Percentiles rank a stretch among this genome's conserved stretches.
These are phyloP conservation scores for Hericium alpestre DNA, from an alignment of 768 basidiomycete genomes.

Conservation along the genomic window DNA sequence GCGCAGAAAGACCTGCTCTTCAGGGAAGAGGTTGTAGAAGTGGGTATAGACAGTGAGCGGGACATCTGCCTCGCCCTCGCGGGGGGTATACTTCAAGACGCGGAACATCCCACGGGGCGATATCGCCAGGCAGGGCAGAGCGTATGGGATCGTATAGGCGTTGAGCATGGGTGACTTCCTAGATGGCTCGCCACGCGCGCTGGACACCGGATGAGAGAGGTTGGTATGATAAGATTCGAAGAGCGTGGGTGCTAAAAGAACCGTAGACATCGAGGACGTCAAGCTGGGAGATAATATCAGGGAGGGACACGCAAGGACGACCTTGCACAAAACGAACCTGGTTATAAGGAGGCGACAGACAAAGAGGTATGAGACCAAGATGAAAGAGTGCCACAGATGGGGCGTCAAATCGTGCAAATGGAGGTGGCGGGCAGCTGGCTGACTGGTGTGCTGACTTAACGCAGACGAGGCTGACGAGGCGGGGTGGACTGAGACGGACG, in stretches of 20 bases:
- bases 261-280: too few relatives aligned
- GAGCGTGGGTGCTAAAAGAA: too few relatives aligned
- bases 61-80: slow-evolving; percentile 52
- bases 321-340: too few relatives aligned
- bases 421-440: background rate
- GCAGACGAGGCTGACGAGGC: too few relatives aligned
- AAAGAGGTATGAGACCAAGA: background rate
- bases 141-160: too few relatives aligned
- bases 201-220: too few relatives aligned
- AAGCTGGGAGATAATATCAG: too few relatives aligned
- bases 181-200: too few relatives aligned
- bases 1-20: slow-evolving; percentile 50
- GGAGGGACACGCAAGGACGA: too few relatives aligned
- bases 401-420: background rate
- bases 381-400: background rate
- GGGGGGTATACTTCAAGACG: slow-evolving; percentile 55
- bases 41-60: slow-evolving; percentile 56
- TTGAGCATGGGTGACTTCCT: too few relatives aligned
- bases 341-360: too few relatives aligned
- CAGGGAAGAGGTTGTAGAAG: slow-evolving; percentile 38
- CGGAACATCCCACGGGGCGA: slow-evolving; percentile 47
- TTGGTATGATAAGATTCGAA: too few relatives aligned
- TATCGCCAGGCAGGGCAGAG: slow-evolving; percentile 22
- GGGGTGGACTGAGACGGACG: background rate
- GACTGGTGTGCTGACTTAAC: background rate